Evolutionary conservation across 2,329 filamentous ascomycete species (phyloP).

Genomic region (Colletotrichum acutatum): DNA sequence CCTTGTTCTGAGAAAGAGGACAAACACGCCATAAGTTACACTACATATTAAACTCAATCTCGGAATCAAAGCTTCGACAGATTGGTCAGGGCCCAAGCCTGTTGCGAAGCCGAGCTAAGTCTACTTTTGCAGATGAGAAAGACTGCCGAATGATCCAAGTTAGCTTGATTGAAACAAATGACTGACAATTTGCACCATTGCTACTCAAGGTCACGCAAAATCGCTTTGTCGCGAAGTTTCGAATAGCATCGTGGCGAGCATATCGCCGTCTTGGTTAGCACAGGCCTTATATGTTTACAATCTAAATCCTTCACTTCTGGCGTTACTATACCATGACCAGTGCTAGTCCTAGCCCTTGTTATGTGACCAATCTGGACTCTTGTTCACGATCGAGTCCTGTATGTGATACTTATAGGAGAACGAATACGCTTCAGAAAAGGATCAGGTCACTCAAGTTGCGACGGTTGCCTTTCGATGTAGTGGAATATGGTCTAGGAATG

Average conservation of each 20-base stretch:
- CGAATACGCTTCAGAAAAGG: too few species aligned
- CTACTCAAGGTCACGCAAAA: not conserved
- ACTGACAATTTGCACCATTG: not conserved
- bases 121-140: not conserved
- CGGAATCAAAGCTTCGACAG: not conserved
- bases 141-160: not conserved
- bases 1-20: not conserved
- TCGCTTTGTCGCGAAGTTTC: not conserved
- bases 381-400: too few species aligned
- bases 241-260: not conserved
- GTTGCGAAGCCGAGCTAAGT: not conserved
- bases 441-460: too few species aligned
- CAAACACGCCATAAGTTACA: not conserved
- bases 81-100: not conserved
- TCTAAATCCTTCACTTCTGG: too few species aligned
- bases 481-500: too few species aligned
- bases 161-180: not conserved
- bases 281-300: too few species aligned
- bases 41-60: not conserved
- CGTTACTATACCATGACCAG: too few species aligned
- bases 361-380: too few species aligned
- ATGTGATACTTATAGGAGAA: too few species aligned
- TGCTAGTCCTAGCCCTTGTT: too few species aligned
- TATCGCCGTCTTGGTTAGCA: not conserved
- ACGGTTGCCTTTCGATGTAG: too few species aligned